These are phyloP conservation scores for Pseudogymnoascus sp. DNA, from an alignment of 2,329 filamentous ascomycete species.

Conservation along the genomic window DNA sequence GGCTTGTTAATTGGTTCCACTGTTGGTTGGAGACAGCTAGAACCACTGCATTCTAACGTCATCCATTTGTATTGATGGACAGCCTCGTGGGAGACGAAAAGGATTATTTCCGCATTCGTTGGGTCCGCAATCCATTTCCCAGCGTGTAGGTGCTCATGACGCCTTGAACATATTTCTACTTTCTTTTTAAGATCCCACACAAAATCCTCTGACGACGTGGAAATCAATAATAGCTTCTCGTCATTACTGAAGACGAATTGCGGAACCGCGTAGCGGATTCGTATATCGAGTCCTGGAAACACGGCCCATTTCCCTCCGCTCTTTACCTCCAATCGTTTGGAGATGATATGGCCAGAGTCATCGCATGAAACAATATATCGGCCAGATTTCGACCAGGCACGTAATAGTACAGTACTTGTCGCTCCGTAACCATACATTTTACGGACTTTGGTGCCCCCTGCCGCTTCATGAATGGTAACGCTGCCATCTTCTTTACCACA, in stretches of 20 bases:
- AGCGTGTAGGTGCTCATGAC: background rate
- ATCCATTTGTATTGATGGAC: background rate
- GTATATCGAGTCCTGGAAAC: conserved; percentile 13
- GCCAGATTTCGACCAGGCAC: background rate
- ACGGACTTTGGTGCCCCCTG: conserved; percentile 4
- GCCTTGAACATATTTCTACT: background rate
- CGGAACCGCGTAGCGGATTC: background rate
- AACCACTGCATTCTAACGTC: background rate
- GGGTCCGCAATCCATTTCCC: background rate
- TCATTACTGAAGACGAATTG: conserved; percentile 14
- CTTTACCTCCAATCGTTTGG: conserved; percentile 11
- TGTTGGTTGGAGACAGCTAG: background rate
- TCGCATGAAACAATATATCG: conserved; percentile 17
- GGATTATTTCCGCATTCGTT: background rate
- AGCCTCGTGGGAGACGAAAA: background rate
- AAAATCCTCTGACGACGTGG: background rate
- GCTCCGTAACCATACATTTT: background rate
- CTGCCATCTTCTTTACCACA: conserved; percentile 21
- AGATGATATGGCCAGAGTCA: conserved; percentile 15
- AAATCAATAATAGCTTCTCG: conserved; percentile 13
- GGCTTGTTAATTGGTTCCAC: background rate
- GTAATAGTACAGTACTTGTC: background rate
- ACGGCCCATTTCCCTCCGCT: conserved; percentile 12
- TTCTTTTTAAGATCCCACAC: background rate
- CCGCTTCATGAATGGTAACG: conserved; percentile 16